phyloP scores from a whole-genome alignment of 495 filamentous ascomycete species.

The Penicillium goetzii region DNA sequence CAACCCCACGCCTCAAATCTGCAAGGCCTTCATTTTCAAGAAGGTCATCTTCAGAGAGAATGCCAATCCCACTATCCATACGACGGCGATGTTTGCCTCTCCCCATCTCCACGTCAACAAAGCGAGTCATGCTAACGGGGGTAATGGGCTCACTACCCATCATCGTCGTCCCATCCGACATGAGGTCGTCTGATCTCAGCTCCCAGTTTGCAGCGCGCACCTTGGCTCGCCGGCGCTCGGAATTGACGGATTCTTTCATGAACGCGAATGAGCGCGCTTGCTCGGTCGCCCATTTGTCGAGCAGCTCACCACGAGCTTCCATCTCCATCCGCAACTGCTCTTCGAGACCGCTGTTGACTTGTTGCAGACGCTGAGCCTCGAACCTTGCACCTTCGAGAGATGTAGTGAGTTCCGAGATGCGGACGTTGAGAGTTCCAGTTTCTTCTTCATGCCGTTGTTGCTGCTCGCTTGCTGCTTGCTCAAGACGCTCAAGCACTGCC shows the following conservation, averaged over 20 bases:
- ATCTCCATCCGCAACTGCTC: constrained; percentile 40
- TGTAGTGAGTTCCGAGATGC: constrained; percentile 43
- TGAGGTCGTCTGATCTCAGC: constrained; percentile 50
- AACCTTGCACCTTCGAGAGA: constrained; percentile 37
- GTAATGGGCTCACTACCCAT: constrained; percentile 50
- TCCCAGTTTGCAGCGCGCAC: constrained; percentile 48
- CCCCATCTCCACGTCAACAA: constrained; percentile 51
- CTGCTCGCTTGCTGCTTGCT: constrained; percentile 37
- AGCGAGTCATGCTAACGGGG: constrained; percentile 48
- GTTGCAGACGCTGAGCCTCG: constrained; percentile 39
- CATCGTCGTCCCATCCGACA: constrained; percentile 53
- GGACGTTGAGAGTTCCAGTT: constrained; percentile 43
- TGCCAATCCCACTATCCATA: constrained; percentile 65
- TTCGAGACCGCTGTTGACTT: constrained; percentile 41
- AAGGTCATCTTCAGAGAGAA: constrained; percentile 62
- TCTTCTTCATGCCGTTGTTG: constrained; percentile 49
- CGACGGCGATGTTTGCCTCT: constrained; percentile 50
- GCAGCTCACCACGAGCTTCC: constrained; percentile 41
- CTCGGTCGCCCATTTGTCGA: constrained; percentile 46
- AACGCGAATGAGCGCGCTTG: constrained; percentile 42
- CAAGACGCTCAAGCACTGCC: constrained; percentile 27
- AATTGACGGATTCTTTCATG: constrained; percentile 45
- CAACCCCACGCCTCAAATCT: constrained; percentile 27
- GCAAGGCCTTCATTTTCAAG: constrained; percentile 40
- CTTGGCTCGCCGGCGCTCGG: constrained; percentile 44